Evolutionary conservation across 164 flowering plant genomes (phyloP), one percentile per base, ranked within the genome.

Genomic region (Macadamia tetraphylla): DNA sequence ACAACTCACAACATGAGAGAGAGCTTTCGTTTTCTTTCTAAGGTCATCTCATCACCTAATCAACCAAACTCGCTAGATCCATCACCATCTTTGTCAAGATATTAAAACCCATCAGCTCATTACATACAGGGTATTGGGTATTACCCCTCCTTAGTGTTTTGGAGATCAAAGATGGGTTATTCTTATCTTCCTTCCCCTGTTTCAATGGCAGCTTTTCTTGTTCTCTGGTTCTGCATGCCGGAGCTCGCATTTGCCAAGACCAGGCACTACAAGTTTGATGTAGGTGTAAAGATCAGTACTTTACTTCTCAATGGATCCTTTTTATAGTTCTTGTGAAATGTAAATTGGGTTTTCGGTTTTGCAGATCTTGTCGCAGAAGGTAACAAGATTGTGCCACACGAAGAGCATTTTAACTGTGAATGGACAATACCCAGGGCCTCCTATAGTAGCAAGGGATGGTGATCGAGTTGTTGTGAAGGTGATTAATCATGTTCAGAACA

Each of bases 361-460:
- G 52, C 78, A 89, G 95, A 82, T 89, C n/a, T 72, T 68, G 67
- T 12, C 81, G 77, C 78, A 87, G 35, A 87, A 82, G 40, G 81
- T 85, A 59, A 86, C 86, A 9, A 71, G 92, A 35, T 59, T 89
- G 66, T 89, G 95, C 79, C 85, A 81, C 52, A 82, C 88, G 0
- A 89, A 80, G 82, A 85, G 80, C 73, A 81, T 87, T 29, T 76
- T 83, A 62, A 87, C 86, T 0, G 88, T 87, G 2, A 89, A 89
- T 67, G 90, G 89, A 10, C 73, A 81, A 70, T 81, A 82, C 66
- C 95, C 90, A 0, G 92, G 95, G 31, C 92, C 95, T 51, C 73
- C 68, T 7, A 79, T 89, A 57, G 74, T 82, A 0, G 88, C 89
- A 0, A 77, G 89, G 51, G 95, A 89, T 75, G 95, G 95, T 11